phyloP scores from a whole-genome alignment of 1,284 basidiomycete genomes.

The Caloboletus firmus region DNA sequence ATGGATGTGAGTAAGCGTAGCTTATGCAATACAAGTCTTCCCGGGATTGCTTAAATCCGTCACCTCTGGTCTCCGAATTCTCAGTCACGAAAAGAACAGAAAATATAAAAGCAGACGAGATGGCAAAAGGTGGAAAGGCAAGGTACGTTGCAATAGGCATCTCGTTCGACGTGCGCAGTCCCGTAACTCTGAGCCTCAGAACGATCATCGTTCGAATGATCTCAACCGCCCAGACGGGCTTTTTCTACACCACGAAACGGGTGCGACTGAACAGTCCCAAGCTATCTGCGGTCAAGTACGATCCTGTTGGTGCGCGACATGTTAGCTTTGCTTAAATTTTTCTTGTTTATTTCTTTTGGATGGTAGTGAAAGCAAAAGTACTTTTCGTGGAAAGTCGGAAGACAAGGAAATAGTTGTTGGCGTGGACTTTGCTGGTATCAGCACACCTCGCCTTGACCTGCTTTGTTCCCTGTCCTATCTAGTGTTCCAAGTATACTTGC shows the following conservation, averaged over 20 bases:
- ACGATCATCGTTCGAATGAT: slow-evolving; percentile 83
- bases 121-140: slow-evolving; percentile 52
- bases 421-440: not conserved
- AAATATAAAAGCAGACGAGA: not conserved
- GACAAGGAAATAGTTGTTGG: slow-evolving; percentile 50
- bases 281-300: slow-evolving; percentile 85
- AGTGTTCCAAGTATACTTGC: not conserved
- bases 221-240: slow-evolving; percentile 87
- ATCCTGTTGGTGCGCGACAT: slow-evolving; percentile 70
- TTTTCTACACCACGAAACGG: slow-evolving; percentile 83
- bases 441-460: not conserved
- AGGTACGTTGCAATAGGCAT: slow-evolving; percentile 39
- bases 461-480: not conserved
- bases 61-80: too few relatives aligned
- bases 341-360: slow-evolving; percentile 5
- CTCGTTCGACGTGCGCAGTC: not conserved
- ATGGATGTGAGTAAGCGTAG: too few relatives aligned
- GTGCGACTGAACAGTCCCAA: slow-evolving; percentile 64
- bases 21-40: too few relatives aligned
- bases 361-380: slow-evolving; percentile 66
- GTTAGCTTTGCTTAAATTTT: not conserved
- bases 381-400: slow-evolving; percentile 80
- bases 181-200: slow-evolving; percentile 41
- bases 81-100: not conserved
- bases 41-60: too few relatives aligned